Base-by-base conservation (phyloP, 805 yeast genomes). In the Isabelozyma rhagii region DNA sequence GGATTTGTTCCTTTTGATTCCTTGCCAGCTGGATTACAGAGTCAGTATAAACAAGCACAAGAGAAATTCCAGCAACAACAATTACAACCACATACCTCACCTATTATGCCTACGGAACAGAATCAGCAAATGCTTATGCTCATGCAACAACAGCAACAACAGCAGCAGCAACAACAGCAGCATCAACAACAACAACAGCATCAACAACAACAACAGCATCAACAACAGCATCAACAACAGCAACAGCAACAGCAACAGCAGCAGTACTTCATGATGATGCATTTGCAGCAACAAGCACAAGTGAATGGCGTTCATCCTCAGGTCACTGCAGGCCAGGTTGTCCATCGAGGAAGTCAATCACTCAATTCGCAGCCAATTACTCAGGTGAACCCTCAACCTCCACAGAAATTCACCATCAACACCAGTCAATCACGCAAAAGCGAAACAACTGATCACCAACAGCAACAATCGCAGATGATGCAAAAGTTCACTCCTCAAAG, bases 1-100 rank as follows among this genome's bases (percentile, higher is more conserved):
- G 61, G 62, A 5, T 58, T 50, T 34, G 56, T 57, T 8, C 62
- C 63, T 8, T 56, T 56, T 41, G 47, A 48, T 36, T 47, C 55
- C 4, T 51, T 62, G 28, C 59, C 54, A 21, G 56, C 56, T 8
- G 54, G 50, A 40, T 38, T 54, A n/a, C 64, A 58, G 45, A 55
- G 56, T 17, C 61, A 58, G 45, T 56, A 51, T 31, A 47, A 52
- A 48, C 51, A 48, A 49, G 56, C 49, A 17, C 61, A 56, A 43
- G 53, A 53, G 36, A 61, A 60, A 34, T 58, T 55, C 44, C 57
- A 56, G 21, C 41, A 41, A 15, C 11, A 15, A 4, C 41, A 39
- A n/a, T 11, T 14, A 39, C 41, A 8, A n/a, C 9, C 41, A 8
- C 41, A 39, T 3, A 39, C 41, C 5, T 39, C 36, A 31, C 36